Conservation (phyloP, 2,329 filamentous ascomycete genomes). For the Penicillium sp. region DNA sequence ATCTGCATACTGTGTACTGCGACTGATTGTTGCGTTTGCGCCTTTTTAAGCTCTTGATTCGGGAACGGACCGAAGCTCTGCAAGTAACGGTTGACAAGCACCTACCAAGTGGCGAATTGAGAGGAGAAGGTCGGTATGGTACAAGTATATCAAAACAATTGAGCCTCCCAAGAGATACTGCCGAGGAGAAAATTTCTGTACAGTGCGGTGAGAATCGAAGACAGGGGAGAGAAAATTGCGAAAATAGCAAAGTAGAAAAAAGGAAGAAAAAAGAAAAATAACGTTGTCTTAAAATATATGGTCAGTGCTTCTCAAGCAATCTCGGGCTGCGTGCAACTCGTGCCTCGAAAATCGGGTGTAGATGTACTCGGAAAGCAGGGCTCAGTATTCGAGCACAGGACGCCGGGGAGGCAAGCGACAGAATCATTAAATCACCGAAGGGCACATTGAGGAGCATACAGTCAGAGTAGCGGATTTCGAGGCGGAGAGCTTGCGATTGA, state of each 20-base stretch:
- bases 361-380: conserved; percentile 14
- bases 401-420: not conserved
- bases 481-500: conserved; percentile 31
- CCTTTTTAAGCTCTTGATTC: conserved; percentile 11
- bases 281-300: conserved; percentile 3
- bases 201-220: conserved; percentile 9
- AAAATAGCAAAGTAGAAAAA: conserved; percentile 4
- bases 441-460: conserved; percentile 23
- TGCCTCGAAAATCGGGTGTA: conserved; percentile 8
- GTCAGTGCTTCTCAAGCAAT: conserved; percentile 15
- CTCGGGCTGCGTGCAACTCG: conserved; percentile 9
- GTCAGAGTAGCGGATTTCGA: conserved; percentile 19
- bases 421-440: conserved; percentile 33
- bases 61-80: conserved; percentile 1
- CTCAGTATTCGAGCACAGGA: conserved; percentile 11
- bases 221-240: not conserved
- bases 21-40: conserved; percentile 4
- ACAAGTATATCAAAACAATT: conserved; percentile 22
- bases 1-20: conserved; percentile 16
- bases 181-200: conserved; percentile 12
- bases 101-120: conserved; percentile 16
- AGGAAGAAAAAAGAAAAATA: conserved; percentile 12
- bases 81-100: conserved; percentile 7
- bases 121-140: conserved; percentile 18
- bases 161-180: conserved; percentile 9